These are phyloP conservation scores for Diaporthe longicolla DNA, from an alignment of 2,329 filamentous ascomycete genomes.

Conservation along the genomic window DNA sequence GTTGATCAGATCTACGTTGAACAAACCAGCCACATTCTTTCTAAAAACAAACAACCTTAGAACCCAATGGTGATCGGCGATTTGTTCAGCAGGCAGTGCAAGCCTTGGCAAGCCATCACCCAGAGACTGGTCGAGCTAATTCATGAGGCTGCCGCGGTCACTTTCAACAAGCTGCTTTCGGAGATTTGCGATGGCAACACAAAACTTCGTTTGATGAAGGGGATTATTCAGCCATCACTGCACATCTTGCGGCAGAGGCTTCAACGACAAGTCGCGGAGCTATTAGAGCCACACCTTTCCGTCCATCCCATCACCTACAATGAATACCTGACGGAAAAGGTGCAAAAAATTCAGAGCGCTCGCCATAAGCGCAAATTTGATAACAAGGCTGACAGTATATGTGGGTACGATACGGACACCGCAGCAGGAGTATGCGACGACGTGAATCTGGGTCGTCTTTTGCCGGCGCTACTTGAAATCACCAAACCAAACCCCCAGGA, in stretches of 20 bases:
- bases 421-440: neutral
- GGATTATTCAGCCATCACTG: slow-evolving; percentile 46
- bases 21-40: neutral
- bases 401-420: neutral
- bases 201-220: slow-evolving; percentile 45
- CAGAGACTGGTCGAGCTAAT: slow-evolving; percentile 47
- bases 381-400: neutral
- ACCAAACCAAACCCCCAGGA: slow-evolving; percentile 46
- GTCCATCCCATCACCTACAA: slow-evolving; percentile 50
- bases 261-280: slow-evolving; percentile 45
- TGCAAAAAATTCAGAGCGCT: slow-evolving; percentile 45
- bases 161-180: slow-evolving; percentile 45
- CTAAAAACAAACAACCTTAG: neutral
- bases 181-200: slow-evolving; percentile 46
- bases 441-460: slow-evolving; percentile 7
- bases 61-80: slow-evolving; percentile 48
- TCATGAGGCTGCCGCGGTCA: slow-evolving; percentile 46
- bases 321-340: slow-evolving; percentile 45
- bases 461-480: slow-evolving; percentile 35
- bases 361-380: slow-evolving; percentile 46
- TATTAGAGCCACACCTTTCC: slow-evolving; percentile 47
- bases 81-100: slow-evolving; percentile 48
- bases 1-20: neutral
- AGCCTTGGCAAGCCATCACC: slow-evolving; percentile 48
- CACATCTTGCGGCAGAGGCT: slow-evolving; percentile 44